Conservation (phyloP, 2,329 filamentous ascomycete genomes). For the Trichoderma sp. region DNA sequence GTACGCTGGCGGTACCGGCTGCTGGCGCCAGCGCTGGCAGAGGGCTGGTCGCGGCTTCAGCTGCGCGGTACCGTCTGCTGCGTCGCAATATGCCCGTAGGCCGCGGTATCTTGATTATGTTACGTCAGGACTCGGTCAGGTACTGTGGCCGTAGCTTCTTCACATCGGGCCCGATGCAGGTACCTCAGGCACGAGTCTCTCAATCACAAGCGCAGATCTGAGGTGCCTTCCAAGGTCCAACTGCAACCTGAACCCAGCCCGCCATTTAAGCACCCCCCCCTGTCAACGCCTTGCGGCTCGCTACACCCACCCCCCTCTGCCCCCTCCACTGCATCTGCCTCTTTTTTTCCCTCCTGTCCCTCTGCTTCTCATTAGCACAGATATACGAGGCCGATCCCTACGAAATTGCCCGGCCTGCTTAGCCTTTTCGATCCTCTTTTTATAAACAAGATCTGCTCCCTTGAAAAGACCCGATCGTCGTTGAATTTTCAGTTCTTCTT, state of each 20-base stretch:
- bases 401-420: conserved; percentile 21
- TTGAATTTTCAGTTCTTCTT: background rate
- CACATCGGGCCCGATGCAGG: background rate
- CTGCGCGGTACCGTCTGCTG: too few species aligned
- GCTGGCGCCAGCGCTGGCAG: background rate
- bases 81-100: too few species aligned
- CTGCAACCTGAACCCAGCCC: background rate
- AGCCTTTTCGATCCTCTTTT: background rate
- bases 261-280: conserved; percentile 6
- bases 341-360: background rate
- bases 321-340: background rate
- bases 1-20: background rate
- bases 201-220: conserved; percentile 11
- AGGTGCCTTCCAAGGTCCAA: too few species aligned
- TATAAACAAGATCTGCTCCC: conserved; percentile 21
- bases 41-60: background rate
- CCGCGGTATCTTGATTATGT: too few species aligned
- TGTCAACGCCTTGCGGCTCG: background rate
- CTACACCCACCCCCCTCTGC: background rate
- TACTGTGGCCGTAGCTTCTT: background rate
- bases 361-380: background rate
- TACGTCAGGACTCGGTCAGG: background rate
- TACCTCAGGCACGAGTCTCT: conserved; percentile 16
- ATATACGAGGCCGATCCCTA: background rate
- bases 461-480: background rate